Evolutionary conservation across 495 filamentous ascomycete species (phyloP).

Genomic region (Copromyces sp.): DNA sequence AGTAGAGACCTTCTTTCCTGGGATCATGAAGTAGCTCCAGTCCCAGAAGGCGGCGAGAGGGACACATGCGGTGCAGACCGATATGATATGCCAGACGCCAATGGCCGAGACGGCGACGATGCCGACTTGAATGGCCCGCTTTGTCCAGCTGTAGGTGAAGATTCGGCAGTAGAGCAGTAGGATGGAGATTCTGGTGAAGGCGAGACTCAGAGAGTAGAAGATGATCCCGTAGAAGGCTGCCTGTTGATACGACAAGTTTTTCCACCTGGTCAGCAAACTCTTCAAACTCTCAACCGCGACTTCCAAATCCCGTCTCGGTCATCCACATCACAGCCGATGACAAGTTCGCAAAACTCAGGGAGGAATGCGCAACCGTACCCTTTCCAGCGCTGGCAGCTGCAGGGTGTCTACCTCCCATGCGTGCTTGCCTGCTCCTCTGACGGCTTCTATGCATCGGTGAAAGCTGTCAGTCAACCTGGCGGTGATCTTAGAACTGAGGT

Average conservation of each 20-base stretch:
- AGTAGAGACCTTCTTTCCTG: slow-evolving; percentile 12
- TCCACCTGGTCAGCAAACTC: not conserved
- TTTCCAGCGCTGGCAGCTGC: slow-evolving; percentile 11
- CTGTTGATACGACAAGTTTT: not conserved
- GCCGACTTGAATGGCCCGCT: slow-evolving; percentile 12
- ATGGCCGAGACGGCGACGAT: slow-evolving; percentile 13
- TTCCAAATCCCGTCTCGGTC: not conserved
- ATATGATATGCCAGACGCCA: slow-evolving; percentile 17
- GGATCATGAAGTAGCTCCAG: slow-evolving; percentile 13
- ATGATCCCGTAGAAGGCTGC: slow-evolving; percentile 20
- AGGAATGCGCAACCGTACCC: not conserved
- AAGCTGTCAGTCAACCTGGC: not conserved
- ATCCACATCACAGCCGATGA: too few relatives aligned
- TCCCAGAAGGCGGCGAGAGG: slow-evolving; percentile 23
- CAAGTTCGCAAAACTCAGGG: too few relatives aligned
- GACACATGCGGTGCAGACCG: slow-evolving; percentile 19
- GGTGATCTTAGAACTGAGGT: not conserved
- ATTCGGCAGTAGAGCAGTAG: slow-evolving; percentile 22
- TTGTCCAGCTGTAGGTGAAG: slow-evolving; percentile 21
- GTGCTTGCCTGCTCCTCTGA: slow-evolving; percentile 16
- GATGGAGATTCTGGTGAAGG: slow-evolving; percentile 21
- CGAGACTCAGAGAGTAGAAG: slow-evolving; percentile 19
- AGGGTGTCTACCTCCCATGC: slow-evolving; percentile 12
- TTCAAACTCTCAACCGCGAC: not conserved
- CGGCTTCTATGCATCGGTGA: slow-evolving; percentile 8